Base-by-base conservation (phyloP, 2,329 filamentous ascomycete genomes). In the Xylaria sp. region DNA sequence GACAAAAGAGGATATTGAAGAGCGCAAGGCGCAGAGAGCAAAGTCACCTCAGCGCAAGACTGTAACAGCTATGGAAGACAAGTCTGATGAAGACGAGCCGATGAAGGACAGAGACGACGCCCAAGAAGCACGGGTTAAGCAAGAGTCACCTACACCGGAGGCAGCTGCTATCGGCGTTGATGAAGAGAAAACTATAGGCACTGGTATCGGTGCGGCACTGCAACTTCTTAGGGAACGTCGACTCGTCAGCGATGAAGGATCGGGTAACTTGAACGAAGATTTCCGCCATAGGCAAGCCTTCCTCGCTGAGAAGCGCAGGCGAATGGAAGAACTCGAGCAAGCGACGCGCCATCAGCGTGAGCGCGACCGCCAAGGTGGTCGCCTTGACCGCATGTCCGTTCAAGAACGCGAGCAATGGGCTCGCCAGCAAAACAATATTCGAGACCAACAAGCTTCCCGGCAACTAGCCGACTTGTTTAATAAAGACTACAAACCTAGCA, bases 341-440 rank as follows among this genome's bases (percentile, higher is more conserved):
- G 87, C 90, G 53, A 92, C 94, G 4, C 89, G 90, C 33, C 76
- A 85, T 43, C 92, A 96, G 74, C 92, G 95, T 75, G 94, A 98
- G 78, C 87, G 89, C n/a, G 94, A 98, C 76, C 90, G 95, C 54
- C 81, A 85, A 43, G 93, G 87, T 55, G 92, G 92, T 23, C 90
- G 89, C 57, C 86, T 96, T 57, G 92, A 96, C 69, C 87, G 89
- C 67, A 94, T 99, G 93, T 92, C 92, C 1, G 88, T 89, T n/a
- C 90, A 92, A 33, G 95, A 98, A 73, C 88, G 92, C 53, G 95
- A 99, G 77, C 93, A 97, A 58, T 91, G 91, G 76, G 91, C 93
- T 0, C 90, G 92, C 15, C 89, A 90, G 75, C 91, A 96, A 77
- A 99, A 99, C 78, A 89, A 88, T 61, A 87, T 89, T 71, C 91